These are phyloP conservation scores for Fraxinus anomala DNA, from an alignment of 257 asterid genomes.

Conservation along the genomic window DNA sequence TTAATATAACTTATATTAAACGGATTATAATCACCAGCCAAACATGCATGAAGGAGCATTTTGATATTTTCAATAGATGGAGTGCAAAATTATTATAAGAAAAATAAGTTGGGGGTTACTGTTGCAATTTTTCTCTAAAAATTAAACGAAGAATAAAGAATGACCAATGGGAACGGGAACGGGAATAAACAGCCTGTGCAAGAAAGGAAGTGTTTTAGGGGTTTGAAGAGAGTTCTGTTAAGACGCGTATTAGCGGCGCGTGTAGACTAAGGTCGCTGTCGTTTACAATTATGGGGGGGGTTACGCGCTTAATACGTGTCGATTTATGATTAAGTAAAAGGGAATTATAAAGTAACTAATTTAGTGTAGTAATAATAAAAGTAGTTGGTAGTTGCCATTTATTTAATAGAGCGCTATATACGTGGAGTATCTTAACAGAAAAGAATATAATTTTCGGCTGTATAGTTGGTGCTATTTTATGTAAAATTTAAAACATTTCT, in stretches of 20 bases:
- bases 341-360: background rate
- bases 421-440: slow-evolving; percentile 30
- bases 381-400: slow-evolving; percentile 28
- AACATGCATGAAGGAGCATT: background rate
- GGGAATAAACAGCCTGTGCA: slow-evolving; percentile 20
- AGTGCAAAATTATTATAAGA: background rate
- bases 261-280: background rate
- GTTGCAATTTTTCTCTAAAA: background rate
- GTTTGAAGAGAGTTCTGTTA: background rate
- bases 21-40: too few species aligned
- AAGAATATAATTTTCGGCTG: slow-evolving; percentile 26
- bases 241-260: slow-evolving; percentile 26
- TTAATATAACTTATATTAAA: too few species aligned
- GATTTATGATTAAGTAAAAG: background rate
- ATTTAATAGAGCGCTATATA: background rate
- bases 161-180: background rate
- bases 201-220: slow-evolving; percentile 25
- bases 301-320: background rate
- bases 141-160: background rate
- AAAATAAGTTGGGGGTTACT: background rate
- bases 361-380: background rate
- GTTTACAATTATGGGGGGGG: background rate
- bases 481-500: background rate
- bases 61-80: background rate
- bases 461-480: slow-evolving; percentile 19